Evolutionary conservation across 352 stramenopile species (phyloP).

Genomic region (Phytopythium ostracodes): DNA sequence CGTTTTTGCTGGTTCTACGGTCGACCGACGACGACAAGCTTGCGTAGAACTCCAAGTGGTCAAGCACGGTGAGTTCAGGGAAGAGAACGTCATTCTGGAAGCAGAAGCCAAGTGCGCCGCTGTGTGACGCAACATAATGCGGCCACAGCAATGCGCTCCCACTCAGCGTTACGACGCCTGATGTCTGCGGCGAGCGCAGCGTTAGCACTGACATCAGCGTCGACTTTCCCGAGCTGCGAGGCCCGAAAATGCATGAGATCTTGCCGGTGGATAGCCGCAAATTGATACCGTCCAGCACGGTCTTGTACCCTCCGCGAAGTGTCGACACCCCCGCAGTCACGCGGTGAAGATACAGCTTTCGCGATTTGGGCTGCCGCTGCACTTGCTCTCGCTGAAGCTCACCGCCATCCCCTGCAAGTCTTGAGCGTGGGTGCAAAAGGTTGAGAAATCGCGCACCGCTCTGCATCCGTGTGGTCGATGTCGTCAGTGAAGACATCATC

Average conservation of each 20-base stretch:
- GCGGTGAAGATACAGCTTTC: slow-evolving; percentile 10
- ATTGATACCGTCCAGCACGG: slow-evolving; percentile 12
- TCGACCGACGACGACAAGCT: slow-evolving; percentile 17
- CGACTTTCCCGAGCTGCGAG: slow-evolving; percentile 9
- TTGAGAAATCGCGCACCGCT: slow-evolving; percentile 7
- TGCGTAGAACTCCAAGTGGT: slow-evolving; percentile 57
- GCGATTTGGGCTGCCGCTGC: neutral
- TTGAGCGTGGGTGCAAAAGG: neutral
- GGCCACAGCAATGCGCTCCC: slow-evolving; percentile 34
- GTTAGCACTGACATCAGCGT: slow-evolving; percentile 14
- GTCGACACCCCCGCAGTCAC: slow-evolving; percentile 8
- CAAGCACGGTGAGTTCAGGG: slow-evolving; percentile 55
- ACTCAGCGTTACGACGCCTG: slow-evolving; percentile 41
- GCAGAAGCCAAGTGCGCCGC: slow-evolving; percentile 42
- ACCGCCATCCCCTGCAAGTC: neutral
- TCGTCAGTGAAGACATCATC: slow-evolving; percentile 24
- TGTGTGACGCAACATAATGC: slow-evolving; percentile 42
- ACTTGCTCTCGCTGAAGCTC: neutral
- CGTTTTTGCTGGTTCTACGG: neutral
- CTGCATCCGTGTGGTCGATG: slow-evolving; percentile 22
- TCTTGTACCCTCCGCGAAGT: neutral
- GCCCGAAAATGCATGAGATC: slow-evolving; percentile 13
- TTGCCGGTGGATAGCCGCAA: slow-evolving; percentile 8
- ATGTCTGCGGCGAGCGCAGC: slow-evolving; percentile 19
- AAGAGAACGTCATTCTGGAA: slow-evolving; percentile 76